Conservation (phyloP, 1,139 yeast genomes). For the Suhomyces anneliseae region DNA sequence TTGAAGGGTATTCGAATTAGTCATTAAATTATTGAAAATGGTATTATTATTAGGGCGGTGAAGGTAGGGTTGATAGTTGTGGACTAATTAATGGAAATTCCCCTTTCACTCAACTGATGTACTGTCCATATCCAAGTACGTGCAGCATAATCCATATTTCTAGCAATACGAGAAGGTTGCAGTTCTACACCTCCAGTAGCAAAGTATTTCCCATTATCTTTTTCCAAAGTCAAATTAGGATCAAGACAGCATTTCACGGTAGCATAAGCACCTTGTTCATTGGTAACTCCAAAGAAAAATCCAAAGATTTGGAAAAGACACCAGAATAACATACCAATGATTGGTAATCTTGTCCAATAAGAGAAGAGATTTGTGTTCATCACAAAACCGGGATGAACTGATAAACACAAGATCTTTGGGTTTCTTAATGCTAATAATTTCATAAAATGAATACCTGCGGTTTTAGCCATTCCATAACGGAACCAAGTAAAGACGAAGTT, state of each 20-base stretch:
- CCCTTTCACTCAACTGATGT: constrained; percentile 54
- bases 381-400: constrained; percentile 86
- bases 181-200: constrained; percentile 59
- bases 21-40: too few relatives aligned
- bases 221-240: constrained; percentile 45
- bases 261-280: constrained; percentile 71
- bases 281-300: constrained; percentile 64
- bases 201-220: constrained; percentile 70
- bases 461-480: constrained; percentile 77
- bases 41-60: background rate
- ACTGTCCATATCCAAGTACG: constrained; percentile 86
- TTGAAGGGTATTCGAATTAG: too few relatives aligned
- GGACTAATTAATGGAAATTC: constrained; percentile 23
- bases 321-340: constrained; percentile 73
- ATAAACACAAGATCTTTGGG: constrained; percentile 62
- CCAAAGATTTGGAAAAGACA: constrained; percentile 67
- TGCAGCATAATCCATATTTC: constrained; percentile 61
- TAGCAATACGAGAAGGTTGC: constrained; percentile 58
- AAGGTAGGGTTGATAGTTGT: background rate
- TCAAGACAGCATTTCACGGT: constrained; percentile 66
- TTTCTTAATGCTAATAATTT: constrained; percentile 64
- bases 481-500: constrained; percentile 72
- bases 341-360: constrained; percentile 76
- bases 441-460: constrained; percentile 75
- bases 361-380: constrained; percentile 74